Evolutionary conservation across 208 protist genomes (phyloP), one percentile per base, ranked within the genome.

Genomic region (Trypanosomatidae sp.): DNA sequence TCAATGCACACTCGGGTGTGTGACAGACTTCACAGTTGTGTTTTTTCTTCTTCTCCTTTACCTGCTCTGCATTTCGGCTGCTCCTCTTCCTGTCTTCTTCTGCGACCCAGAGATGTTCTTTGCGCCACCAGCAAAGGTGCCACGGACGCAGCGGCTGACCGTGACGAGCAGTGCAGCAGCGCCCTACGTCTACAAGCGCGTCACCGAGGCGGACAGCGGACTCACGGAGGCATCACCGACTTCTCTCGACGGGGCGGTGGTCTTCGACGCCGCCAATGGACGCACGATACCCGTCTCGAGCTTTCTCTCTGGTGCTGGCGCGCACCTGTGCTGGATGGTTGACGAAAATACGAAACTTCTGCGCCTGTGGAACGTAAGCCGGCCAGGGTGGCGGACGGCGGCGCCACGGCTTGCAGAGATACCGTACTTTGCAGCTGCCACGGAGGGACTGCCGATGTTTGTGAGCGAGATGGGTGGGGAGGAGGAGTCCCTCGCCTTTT

Each of bases 401-500:
- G 79, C 81, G 56, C 87, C 89, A 28, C 83, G 83, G 33, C 80
- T 90, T 52, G 88, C 81, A 41, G 81, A 85, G 68, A 85, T 95
- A 66, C 91, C 91, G 7, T 85, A 80, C 68, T 92, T 93, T 58
- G 77, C 77, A 9, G 85, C 85, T 4, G 79, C 77, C 28, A 58
- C 79, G 30, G 91, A 91, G 28, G 91, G 82, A 10, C 69, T 89
- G 1, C 87, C 89, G 30, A 73, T 93, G 3, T 92, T 93, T 74
- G 84, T 93, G 44, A 80, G 82, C n/a, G 91, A 95, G 77, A 89
- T 93, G 77, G 79, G 75, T 52, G 66, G 58, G 5, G 80, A 82
- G 46, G 87, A 92, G 44, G 81, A 90, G 47, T 92, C 87, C 49
- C 80, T 96, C 47, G 89, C 86, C 12, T 90, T 96, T 64, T 96